Conservation (phyloP, 2,329 filamentous ascomycete species). For the Chlorencoelia australis region DNA sequence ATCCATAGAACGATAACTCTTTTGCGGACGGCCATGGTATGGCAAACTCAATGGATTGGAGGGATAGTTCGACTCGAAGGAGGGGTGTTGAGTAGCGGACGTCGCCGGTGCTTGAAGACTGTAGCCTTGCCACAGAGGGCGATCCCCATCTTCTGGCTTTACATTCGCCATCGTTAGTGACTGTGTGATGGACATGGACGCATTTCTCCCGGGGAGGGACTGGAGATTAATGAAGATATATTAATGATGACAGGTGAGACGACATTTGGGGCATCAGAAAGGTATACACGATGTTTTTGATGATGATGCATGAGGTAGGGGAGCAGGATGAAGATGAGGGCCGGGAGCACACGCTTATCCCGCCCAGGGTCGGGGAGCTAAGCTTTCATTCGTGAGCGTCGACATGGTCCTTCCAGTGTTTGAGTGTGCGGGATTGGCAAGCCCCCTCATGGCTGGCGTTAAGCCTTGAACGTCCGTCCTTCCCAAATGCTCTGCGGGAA, state of each 20-base stretch:
- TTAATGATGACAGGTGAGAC: slow-evolving; percentile 1
- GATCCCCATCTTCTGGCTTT: slow-evolving; percentile 26
- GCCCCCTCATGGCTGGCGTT: slow-evolving; percentile 23
- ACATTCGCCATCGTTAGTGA: slow-evolving; percentile 26
- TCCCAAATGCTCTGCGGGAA: slow-evolving; percentile 17
- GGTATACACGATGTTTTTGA: too few relatives aligned
- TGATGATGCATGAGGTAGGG: slow-evolving; percentile 14
- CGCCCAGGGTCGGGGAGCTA: slow-evolving; percentile 19
- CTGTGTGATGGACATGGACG: slow-evolving; percentile 25
- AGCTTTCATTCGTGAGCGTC: slow-evolving; percentile 21
- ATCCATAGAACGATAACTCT: slow-evolving; percentile 24
- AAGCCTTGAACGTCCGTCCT: slow-evolving; percentile 23
- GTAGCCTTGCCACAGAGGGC: slow-evolving; percentile 26
- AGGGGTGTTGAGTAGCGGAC: slow-evolving; percentile 16
- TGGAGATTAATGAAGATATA: slow-evolving; percentile 14
- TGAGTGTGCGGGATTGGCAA: slow-evolving; percentile 19
- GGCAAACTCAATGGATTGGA: slow-evolving; percentile 16
- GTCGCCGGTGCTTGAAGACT: slow-evolving; percentile 19
- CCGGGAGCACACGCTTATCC: slow-evolving; percentile 22
- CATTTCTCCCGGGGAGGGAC: slow-evolving; percentile 13
- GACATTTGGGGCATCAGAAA: too few relatives aligned
- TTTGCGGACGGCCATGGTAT: slow-evolving; percentile 22
- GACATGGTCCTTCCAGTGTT: slow-evolving; percentile 20
- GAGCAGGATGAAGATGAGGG: slow-evolving; percentile 19
- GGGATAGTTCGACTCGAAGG: slow-evolving; percentile 20